Evolutionary conservation across 2,329 filamentous ascomycete species (phyloP).

Genomic region (Juglanconis juglandina): DNA sequence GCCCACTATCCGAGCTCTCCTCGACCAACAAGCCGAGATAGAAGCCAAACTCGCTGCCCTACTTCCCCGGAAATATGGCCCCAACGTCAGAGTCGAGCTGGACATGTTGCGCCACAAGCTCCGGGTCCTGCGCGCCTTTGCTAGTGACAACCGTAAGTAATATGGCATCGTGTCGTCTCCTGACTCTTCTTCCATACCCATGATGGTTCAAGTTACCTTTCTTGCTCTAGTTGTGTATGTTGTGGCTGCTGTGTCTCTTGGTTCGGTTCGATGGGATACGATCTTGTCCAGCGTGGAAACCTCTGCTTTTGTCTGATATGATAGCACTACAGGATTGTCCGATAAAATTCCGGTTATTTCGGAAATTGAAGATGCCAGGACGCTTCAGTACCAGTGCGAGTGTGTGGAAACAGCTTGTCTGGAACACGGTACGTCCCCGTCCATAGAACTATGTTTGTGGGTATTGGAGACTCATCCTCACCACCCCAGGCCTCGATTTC

Average conservation of each 20-base stretch:
- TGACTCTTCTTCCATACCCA: neutral
- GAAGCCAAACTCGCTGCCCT: slow-evolving; percentile 48
- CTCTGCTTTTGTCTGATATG: slow-evolving; percentile 22
- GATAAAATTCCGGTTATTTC: slow-evolving; percentile 44
- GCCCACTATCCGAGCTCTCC: slow-evolving; percentile 42
- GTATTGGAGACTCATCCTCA: slow-evolving; percentile 4
- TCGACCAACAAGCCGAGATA: slow-evolving; percentile 52
- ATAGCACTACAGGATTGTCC: slow-evolving; percentile 32
- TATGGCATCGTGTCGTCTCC: slow-evolving; percentile 9
- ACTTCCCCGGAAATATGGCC: slow-evolving; percentile 44
- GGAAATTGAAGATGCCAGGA: slow-evolving; percentile 54
- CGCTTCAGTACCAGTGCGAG: slow-evolving; percentile 57
- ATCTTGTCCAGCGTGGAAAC: neutral
- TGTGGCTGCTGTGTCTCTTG: neutral
- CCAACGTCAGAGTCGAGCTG: slow-evolving; percentile 47
- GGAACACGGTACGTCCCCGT: slow-evolving; percentile 39
- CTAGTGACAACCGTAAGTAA: slow-evolving; percentile 47
- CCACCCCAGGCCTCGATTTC: slow-evolving; percentile 39
- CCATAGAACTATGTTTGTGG: neutral
- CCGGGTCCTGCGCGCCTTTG: slow-evolving; percentile 45
- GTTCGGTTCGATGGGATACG: neutral
- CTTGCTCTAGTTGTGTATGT: neutral
- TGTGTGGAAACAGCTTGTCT: slow-evolving; percentile 53
- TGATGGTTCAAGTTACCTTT: neutral
- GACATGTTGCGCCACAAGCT: slow-evolving; percentile 56